Evolutionary conservation across 2,329 filamentous ascomycete species (phyloP).

Genomic region (Lasiodiplodia gonubiensis): DNA sequence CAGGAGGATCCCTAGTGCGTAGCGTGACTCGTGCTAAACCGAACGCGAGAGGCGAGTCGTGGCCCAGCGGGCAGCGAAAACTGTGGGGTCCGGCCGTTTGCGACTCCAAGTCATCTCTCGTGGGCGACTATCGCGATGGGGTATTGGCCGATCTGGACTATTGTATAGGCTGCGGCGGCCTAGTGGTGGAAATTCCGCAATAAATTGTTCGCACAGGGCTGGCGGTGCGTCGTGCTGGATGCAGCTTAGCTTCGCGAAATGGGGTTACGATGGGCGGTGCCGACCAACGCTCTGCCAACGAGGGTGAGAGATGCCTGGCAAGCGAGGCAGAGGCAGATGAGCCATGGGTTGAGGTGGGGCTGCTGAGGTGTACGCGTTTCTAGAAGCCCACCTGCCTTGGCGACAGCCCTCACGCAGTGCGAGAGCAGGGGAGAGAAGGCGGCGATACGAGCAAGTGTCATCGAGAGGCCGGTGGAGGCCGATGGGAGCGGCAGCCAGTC

Average conservation of each 20-base stretch:
- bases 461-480: constrained; percentile 3
- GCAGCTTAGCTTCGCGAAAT: constrained; percentile 15
- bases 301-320: constrained; percentile 7
- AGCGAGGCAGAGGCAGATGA: constrained; percentile 2
- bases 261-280: constrained; percentile 5
- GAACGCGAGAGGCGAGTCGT: constrained; percentile 22
- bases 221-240: not conserved
- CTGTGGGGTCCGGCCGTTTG: constrained; percentile 14
- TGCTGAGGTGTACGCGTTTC: constrained; percentile 9
- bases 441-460: constrained; percentile 17
- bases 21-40: constrained; percentile 15
- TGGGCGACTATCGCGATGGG: constrained; percentile 4
- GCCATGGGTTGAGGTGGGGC: not conserved
- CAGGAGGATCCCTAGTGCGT: not conserved
- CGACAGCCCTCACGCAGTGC: not conserved
- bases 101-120: constrained; percentile 17
- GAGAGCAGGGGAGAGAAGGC: not conserved
- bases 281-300: not conserved
- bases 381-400: not conserved
- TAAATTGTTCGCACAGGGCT: not conserved
- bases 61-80: constrained; percentile 9
- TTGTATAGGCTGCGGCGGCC: constrained; percentile 2
- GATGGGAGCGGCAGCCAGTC: not conserved
- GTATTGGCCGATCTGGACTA: constrained; percentile 1
- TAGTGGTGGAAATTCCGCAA: constrained; percentile 20